Percentiles rank a stretch among this genome's conserved stretches.
Conservation (phyloP, 2,329 filamentous ascomycete species). For the Aureobasidium pullulans region DNA sequence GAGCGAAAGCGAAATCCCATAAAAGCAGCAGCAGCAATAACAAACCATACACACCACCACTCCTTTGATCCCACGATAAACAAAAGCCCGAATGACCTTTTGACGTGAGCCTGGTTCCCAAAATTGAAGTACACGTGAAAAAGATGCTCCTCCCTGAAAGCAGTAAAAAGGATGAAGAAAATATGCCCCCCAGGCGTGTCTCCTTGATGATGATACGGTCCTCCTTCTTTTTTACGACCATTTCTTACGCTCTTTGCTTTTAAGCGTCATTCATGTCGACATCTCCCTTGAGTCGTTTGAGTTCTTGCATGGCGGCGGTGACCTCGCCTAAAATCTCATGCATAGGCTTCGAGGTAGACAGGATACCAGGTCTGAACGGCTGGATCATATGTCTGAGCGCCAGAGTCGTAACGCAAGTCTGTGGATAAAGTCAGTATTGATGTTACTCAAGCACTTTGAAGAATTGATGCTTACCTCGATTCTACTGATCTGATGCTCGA, state of each 20-base stretch:
- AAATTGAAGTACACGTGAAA: too few relatives aligned
- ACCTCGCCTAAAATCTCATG: slow-evolving; percentile 59
- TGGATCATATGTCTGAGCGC: slow-evolving; percentile 70
- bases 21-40: too few relatives aligned
- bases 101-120: too few relatives aligned
- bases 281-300: slow-evolving; percentile 28
- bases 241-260: not conserved
- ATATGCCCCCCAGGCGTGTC: too few relatives aligned
- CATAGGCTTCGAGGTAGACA: slow-evolving; percentile 73
- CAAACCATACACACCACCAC: too few relatives aligned
- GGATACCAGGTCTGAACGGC: slow-evolving; percentile 60
- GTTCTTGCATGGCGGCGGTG: slow-evolving; percentile 53
- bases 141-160: too few relatives aligned
- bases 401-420: slow-evolving; percentile 78
- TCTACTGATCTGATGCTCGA: slow-evolving; percentile 90
- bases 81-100: too few relatives aligned
- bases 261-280: not conserved
- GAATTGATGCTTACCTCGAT: slow-evolving; percentile 68
- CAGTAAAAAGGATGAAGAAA: too few relatives aligned
- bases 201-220: too few relatives aligned
- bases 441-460: not conserved
- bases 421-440: slow-evolving; percentile 10
- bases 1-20: too few relatives aligned
- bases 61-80: too few relatives aligned
- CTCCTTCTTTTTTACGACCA: too few relatives aligned